These are phyloP conservation scores for Berkeleyomyces rouxiae DNA, from an alignment of 2,329 filamentous ascomycete genomes.

Conservation along the genomic window DNA sequence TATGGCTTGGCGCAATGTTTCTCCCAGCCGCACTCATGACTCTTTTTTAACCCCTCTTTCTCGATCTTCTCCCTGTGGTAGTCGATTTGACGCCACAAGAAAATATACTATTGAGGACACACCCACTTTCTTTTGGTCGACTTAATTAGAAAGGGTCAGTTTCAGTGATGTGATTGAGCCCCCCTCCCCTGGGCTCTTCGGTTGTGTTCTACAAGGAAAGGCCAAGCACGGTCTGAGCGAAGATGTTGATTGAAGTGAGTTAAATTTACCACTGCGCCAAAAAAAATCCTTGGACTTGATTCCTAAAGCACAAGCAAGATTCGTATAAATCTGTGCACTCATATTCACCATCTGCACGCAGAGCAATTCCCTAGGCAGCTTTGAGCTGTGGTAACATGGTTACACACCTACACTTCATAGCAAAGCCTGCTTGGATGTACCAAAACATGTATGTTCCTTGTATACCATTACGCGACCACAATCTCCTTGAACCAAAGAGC, in stretches of 20 bases:
- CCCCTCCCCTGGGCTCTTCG: neutral
- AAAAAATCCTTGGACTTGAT: neutral
- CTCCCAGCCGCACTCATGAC: neutral
- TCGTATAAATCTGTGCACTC: too few relatives aligned
- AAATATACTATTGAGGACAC: neutral
- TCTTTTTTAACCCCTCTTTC: neutral
- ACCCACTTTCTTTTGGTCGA: neutral
- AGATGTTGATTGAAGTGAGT: neutral
- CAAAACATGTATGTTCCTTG: neutral
- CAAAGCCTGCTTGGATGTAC: neutral
- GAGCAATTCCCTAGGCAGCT: neutral
- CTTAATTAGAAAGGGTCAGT: neutral
- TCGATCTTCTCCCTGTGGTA: neutral
- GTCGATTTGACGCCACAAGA: neutral
- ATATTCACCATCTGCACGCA: neutral
- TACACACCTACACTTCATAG: neutral
- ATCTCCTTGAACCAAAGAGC: neutral
- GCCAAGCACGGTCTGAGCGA: neutral
- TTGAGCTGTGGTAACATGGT: neutral
- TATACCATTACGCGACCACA: neutral
- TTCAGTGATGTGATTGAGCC: neutral
- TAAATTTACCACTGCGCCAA: neutral
- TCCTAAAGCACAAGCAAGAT: too few relatives aligned
- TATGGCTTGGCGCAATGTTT: neutral
- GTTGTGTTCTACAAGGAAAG: neutral